These are phyloP conservation scores for Chaetomium fimeti DNA, from an alignment of 495 filamentous ascomycete genomes.

Conservation along the genomic window DNA sequence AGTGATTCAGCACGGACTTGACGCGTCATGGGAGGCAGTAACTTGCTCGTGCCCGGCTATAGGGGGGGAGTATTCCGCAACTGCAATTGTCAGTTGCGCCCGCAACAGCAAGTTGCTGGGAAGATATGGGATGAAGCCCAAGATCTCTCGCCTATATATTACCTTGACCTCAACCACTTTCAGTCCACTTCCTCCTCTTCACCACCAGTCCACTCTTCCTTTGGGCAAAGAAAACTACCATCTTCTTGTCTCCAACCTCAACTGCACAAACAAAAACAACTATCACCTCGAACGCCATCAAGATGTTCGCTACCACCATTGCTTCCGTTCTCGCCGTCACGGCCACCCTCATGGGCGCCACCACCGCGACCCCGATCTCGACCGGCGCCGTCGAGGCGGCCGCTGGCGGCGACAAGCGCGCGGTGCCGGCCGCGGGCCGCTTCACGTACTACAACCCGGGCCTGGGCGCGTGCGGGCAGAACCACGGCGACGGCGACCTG, in stretches of 20 bases:
- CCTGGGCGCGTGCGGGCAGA: conserved; percentile 45
- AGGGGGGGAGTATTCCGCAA: background rate
- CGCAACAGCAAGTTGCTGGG: background rate
- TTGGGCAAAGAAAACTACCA: background rate
- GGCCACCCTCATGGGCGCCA: conserved; percentile 4
- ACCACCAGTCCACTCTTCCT: background rate
- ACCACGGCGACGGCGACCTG: conserved; percentile 35
- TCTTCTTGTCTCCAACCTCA: background rate
- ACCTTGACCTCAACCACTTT: background rate
- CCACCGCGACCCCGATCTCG: background rate
- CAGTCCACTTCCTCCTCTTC: background rate
- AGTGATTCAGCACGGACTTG: background rate
- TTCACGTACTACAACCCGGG: conserved; percentile 57
- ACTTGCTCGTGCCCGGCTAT: background rate
- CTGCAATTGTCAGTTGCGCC: background rate
- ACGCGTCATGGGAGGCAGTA: background rate
- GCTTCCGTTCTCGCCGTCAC: background rate
- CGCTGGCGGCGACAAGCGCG: background rate
- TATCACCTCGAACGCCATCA: background rate
- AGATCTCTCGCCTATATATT: background rate
- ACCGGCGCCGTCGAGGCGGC: background rate
- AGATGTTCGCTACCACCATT: background rate
- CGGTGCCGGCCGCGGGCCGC: background rate
- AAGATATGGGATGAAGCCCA: background rate
- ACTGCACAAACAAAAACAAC: background rate